phyloP scores from a whole-genome alignment of 148 eudicot species.

The Drosera capensis region DNA sequence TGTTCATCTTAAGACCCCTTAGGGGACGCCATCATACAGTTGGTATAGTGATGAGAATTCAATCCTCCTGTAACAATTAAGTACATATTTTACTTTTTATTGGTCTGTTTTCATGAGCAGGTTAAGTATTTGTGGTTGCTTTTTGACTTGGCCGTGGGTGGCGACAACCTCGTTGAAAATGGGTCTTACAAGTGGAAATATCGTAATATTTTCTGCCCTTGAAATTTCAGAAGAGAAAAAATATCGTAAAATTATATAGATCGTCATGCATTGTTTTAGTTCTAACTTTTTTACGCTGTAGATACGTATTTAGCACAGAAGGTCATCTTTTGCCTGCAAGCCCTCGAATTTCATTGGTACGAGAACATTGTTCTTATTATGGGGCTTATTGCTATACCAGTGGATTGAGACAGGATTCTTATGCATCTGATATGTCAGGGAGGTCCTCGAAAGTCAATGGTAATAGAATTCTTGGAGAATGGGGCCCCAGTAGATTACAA shows the following conservation, averaged over 20 bases:
- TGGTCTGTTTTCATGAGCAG: slow-evolving; percentile 15
- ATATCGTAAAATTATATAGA: background rate
- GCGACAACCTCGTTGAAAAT: slow-evolving; percentile 93
- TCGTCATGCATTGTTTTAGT: background rate
- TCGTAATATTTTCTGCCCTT: too few relatives aligned
- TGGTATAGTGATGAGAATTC: too few relatives aligned
- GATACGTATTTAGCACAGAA: slow-evolving; percentile 93
- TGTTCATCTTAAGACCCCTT: too few relatives aligned
- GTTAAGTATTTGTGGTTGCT: slow-evolving; percentile 96
- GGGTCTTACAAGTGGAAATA: slow-evolving; percentile 63
- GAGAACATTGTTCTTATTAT: slow-evolving; percentile 68
- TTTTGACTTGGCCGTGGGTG: slow-evolving; percentile 93
- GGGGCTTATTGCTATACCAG: slow-evolving; percentile 69
- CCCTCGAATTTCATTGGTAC: slow-evolving; percentile 72
- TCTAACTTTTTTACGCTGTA: slow-evolving; percentile 4
- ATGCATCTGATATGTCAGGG: slow-evolving; percentile 14
- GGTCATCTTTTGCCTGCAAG: slow-evolving; percentile 88
- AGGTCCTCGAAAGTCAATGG: slow-evolving; percentile 29
- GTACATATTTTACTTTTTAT: background rate
- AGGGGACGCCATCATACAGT: too few relatives aligned
- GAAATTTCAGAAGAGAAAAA: too few relatives aligned
- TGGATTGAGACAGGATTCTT: slow-evolving; percentile 24
- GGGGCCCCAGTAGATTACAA: slow-evolving; percentile 16
- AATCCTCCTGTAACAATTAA: too few relatives aligned
- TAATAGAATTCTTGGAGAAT: slow-evolving; percentile 18